Evolutionary conservation across 2,329 filamentous ascomycete species (phyloP), one percentile per base, ranked within the genome.

Genomic region (Aureobasidium sp.): DNA sequence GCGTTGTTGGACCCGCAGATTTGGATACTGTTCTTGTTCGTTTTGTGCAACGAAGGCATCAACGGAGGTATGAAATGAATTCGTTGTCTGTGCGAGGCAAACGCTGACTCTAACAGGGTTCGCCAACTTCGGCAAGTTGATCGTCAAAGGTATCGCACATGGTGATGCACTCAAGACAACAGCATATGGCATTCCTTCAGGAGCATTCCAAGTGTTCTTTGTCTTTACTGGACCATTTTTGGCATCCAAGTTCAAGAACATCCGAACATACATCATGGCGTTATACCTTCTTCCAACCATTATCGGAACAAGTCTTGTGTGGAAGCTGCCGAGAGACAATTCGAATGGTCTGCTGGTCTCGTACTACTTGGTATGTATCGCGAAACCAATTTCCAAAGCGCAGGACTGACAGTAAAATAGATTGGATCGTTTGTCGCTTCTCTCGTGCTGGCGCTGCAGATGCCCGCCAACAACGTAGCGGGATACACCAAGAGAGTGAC

Each of bases 1-100:
- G 81, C 84, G 0, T 74, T 89, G 14, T 71, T 72, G 0, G 88
- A 91, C 65, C 86, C 87, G 0, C 87, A 90, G 51, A 71, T 74
- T 15, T 77, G 75, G 71, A 64, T 69, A 69, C 72, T 72, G 39
- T 68, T 70, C 62, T 41, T 68, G 11, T 68, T 73, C 59, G 75
- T 75, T 3, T 70, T 84, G 0, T 69, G 82, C 20, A 84, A 84
- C 62, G 81, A 84, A 66, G 71, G 75, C 1, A 77, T 84, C 65
- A 84, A 78, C 53, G 80, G 80, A 3, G 82, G 82, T 0, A 48
- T 15, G 41, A 4, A 12, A 57, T 15, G 25, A 36, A 14, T 11
- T n/a, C 9, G 12, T 29, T 5, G 6, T 25, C 1, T 8, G 15
- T 44, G 14, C 11, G n/a, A 25, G 14, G 14, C 45, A 48, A 15